Conservation (phyloP, 1,284 basidiomycete species). For the Pterulicium gracile region DNA sequence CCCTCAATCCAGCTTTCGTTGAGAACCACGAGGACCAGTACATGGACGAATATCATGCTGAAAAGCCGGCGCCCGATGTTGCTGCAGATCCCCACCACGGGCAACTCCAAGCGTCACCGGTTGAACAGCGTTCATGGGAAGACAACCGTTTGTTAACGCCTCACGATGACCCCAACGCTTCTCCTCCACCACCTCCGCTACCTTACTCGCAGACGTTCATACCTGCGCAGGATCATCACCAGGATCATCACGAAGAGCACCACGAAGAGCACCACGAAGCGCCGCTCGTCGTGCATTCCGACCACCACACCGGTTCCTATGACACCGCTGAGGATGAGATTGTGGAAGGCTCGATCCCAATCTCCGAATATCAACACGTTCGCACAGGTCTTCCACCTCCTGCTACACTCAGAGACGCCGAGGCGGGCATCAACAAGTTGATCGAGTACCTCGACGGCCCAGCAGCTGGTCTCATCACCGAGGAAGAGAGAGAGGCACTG, state of each 20-base stretch:
- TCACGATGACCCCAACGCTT: too few relatives aligned
- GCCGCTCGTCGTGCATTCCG: conserved; percentile 5
- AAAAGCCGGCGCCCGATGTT: background rate
- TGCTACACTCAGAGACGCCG: conserved; percentile 34
- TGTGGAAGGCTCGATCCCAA: background rate
- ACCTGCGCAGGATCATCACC: conserved; percentile 7
- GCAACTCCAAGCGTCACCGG: background rate
- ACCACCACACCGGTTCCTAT: conserved; percentile 13
- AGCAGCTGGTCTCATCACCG: conserved; percentile 27
- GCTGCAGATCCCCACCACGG: background rate
- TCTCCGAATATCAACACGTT: background rate
- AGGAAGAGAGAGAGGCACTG: conserved; percentile 30
- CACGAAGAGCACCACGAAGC: conserved; percentile 17
- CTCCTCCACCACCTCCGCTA: conserved; percentile 13
- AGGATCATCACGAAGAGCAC: conserved; percentile 4
- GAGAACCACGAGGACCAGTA: conserved; percentile 15
- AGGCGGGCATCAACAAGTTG: conserved; percentile 38
- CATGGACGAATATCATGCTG: conserved; percentile 5
- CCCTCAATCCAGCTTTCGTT: conserved; percentile 26
- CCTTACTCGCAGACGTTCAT: conserved; percentile 4
- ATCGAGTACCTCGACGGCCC: conserved; percentile 38
- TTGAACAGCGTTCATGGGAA: background rate
- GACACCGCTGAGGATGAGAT: conserved; percentile 8
- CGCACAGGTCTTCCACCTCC: conserved; percentile 3
- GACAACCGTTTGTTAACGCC: too few relatives aligned